Evolutionary conservation across 2,329 filamentous ascomycete genomes (phyloP), one percentile per base, ranked within the genome.

Genomic region (Chaetomium strumarium): DNA sequence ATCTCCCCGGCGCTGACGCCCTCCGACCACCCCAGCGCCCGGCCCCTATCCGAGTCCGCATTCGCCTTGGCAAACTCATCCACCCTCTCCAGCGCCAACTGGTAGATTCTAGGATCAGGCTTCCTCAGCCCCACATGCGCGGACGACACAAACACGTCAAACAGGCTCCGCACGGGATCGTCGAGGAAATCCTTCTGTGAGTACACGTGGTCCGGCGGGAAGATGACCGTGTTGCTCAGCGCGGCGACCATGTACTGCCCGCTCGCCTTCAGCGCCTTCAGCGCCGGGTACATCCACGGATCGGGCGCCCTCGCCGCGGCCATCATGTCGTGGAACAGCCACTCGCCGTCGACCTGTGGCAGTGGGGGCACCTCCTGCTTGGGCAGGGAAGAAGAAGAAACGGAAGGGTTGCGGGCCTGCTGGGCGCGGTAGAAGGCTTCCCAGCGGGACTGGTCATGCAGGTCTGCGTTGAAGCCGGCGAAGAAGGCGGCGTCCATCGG

Each of bases 251-350:
- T 76, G 60, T 85, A 91, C 52, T 74, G 72, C 1, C 81, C 79
- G 47, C 78, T 84, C 3, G 75, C 75, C 54, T 80, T 79, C 53
- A 99, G 74, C 36, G 77, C 81, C 63, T 83, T 72, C 38, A 97
- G 72, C 1, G 91, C 91, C 0, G 91, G 90, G 58, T 81, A 89
- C 85, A 97, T 93, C 75, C 86, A 88, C 4, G 89, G 90, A 66
- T 99, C 92, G 0, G 87, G 83, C 1, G 72, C 70, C 6, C 81
- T 76, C 11, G 87, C 84, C 12, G 78, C 71, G 5, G 75, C 71
- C 90, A 97, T 96, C 91, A 97, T 97, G 63, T 86, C 80, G 79
- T 88, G 87, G 73, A 96, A 96, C 29, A 99, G 75, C 70, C 73
- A 82, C 65, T 90, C 83, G 13, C 81, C 87, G 63, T 97, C 85